phyloP scores from a whole-genome alignment of 805 yeast genomes.

The Spathaspora girioi region DNA sequence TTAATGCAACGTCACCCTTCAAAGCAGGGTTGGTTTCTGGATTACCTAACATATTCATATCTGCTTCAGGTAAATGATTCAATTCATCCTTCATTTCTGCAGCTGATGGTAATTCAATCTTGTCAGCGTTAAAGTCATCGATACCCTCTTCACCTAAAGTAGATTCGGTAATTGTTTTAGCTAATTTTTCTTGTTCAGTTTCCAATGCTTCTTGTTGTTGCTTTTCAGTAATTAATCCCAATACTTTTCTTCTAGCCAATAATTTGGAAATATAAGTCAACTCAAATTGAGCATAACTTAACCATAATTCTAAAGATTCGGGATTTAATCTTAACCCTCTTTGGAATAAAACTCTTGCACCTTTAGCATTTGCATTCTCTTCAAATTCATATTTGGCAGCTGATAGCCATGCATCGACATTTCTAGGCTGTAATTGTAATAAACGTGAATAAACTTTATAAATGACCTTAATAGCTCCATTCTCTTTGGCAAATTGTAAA shows the following conservation, averaged over 20 bases:
- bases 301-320: conserved; percentile 71
- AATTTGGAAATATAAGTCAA: conserved; percentile 80
- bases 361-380: conserved; percentile 79
- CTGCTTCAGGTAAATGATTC: conserved; percentile 79
- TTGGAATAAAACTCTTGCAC: conserved; percentile 84
- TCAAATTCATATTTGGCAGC: conserved; percentile 95
- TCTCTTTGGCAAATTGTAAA: conserved; percentile 60
- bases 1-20: conserved; percentile 50
- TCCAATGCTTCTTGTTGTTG: conserved; percentile 54
- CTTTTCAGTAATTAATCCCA: conserved; percentile 72
- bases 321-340: conserved; percentile 81
- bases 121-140: conserved; percentile 34
- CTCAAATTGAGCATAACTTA: conserved; percentile 84
- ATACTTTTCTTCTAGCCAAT: conserved; percentile 74
- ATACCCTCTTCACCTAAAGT: conserved; percentile 21
- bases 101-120: conserved; percentile 45
- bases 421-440: conserved; percentile 85
- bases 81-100: conserved; percentile 61
- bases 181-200: conserved; percentile 22
- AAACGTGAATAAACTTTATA: conserved; percentile 75
- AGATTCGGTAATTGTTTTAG: conserved; percentile 32
- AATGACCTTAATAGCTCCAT: conserved; percentile 67
- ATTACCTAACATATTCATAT: conserved; percentile 78
- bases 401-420: conserved; percentile 86
- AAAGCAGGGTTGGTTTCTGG: conserved; percentile 75